Evolutionary conservation across 805 yeast genomes (phyloP).

Genomic region (Kodamaea hsintzibuensis): DNA sequence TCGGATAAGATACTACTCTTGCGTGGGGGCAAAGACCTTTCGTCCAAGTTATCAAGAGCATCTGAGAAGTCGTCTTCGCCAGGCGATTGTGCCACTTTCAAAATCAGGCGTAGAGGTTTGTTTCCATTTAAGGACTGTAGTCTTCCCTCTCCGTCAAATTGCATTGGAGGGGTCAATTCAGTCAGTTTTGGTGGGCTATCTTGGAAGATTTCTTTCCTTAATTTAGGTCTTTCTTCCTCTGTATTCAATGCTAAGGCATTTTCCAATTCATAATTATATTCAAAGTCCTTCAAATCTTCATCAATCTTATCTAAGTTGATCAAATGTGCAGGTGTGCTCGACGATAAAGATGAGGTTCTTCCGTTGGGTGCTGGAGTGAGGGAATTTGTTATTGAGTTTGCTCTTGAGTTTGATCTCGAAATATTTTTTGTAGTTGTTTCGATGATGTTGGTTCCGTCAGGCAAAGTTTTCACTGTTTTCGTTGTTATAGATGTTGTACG

Average conservation of each 20-base stretch:
- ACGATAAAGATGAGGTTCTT: constrained; percentile 19
- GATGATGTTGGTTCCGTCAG: constrained; percentile 45
- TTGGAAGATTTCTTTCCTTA: background rate
- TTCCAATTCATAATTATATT: constrained; percentile 41
- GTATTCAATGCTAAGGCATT: constrained; percentile 11
- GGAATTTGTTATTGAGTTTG: constrained; percentile 35
- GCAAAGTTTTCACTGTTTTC: constrained; percentile 35
- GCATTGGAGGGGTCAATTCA: background rate
- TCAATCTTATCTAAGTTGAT: constrained; percentile 39
- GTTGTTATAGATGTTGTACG: constrained; percentile 42
- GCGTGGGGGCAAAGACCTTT: background rate
- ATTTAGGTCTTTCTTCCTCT: background rate
- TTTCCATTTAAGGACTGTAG: background rate
- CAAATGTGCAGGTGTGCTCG: constrained; percentile 16
- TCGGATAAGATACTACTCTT: constrained; percentile 4
- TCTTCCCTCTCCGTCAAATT: constrained; percentile 4
- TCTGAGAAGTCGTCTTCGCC: constrained; percentile 8
- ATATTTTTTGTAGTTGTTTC: constrained; percentile 45
- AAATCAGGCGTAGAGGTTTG: constrained; percentile 5
- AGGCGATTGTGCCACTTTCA: constrained; percentile 4
- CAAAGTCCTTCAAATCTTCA: constrained; percentile 45
- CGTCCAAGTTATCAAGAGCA: constrained; percentile 6
- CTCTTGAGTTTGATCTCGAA: constrained; percentile 34
- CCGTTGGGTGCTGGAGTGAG: constrained; percentile 21
- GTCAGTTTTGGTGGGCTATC: background rate